Evolutionary conservation across 2,329 filamentous ascomycete genomes (phyloP).

Genomic region (Colletotrichum tropicicola): DNA sequence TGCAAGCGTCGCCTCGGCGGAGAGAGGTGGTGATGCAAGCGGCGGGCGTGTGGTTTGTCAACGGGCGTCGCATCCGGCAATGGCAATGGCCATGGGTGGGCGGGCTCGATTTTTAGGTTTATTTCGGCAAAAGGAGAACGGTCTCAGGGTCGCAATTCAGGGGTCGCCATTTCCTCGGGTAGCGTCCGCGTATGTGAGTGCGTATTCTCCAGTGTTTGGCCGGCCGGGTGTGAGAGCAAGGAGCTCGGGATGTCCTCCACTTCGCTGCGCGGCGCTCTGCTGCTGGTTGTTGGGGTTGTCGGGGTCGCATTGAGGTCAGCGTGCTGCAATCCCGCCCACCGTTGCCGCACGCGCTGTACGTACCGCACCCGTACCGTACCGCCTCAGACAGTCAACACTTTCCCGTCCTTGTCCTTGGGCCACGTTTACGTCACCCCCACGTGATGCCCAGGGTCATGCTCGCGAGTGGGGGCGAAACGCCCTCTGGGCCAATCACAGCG

Average conservation of each 20-base stretch:
- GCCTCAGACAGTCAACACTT: background rate
- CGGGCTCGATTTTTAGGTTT: background rate
- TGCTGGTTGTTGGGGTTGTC: background rate
- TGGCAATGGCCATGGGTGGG: background rate
- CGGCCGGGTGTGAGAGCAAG: background rate
- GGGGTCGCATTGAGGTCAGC: conserved; percentile 1
- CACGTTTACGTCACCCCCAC: conserved; percentile 27
- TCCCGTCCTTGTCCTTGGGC: background rate
- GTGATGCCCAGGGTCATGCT: conserved; percentile 3
- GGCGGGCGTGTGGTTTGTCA: background rate
- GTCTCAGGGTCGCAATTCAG: conserved; percentile 29
- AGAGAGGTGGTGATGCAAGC: background rate
- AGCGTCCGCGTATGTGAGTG: conserved; percentile 17
- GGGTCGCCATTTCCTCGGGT: conserved; percentile 25
- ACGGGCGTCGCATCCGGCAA: conserved; percentile 5
- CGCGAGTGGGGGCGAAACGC: background rate
- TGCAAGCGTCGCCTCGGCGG: background rate
- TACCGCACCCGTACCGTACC: too few relatives aligned
- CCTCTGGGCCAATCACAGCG: background rate
- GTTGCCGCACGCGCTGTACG: too few relatives aligned
- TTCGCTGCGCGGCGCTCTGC: background rate
- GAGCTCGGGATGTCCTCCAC: background rate
- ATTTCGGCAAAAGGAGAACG: background rate
- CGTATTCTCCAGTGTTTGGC: background rate
- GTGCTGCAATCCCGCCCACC: background rate